Conservation (phyloP, 1,139 yeast species). For the Neolecta irregularis region DNA sequence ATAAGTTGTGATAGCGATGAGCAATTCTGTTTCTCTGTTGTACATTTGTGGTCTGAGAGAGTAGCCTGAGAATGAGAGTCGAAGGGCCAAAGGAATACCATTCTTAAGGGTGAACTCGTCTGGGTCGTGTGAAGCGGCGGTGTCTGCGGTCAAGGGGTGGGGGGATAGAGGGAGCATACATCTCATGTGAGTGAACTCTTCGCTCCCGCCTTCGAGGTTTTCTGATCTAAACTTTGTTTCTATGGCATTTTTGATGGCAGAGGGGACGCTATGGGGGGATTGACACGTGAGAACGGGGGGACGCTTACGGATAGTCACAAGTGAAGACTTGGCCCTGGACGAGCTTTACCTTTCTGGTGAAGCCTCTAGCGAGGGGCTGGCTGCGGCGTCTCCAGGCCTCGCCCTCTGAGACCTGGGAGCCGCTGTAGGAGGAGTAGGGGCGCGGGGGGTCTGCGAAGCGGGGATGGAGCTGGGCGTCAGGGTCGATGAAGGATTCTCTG, state of each 20-base stretch:
- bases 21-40: conserved; percentile 73
- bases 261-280: conserved; percentile 33
- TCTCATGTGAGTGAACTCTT: conserved; percentile 61
- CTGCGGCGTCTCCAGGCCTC: no score
- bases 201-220: conserved; percentile 48
- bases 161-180: no score
- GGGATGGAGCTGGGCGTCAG: no score
- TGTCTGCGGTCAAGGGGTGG: no score
- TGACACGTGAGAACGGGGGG: neutral
- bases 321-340: conserved; percentile 57
- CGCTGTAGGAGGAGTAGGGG: no score
- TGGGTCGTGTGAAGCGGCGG: conserved; percentile 74
- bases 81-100: no score
- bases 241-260: conserved; percentile 45
- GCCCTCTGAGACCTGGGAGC: no score
- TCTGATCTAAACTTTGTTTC: conserved; percentile 32
- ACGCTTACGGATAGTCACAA: conserved; percentile 45
- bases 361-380: conserved; percentile 36
- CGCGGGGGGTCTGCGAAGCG: no score
- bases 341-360: conserved; percentile 48
- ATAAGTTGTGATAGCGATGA: conserved; percentile 83
- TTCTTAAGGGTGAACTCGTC: conserved; percentile 49
- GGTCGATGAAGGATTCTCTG: no score
- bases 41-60: conserved; percentile 56
- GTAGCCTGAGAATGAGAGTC: no score